phyloP scores from a whole-genome alignment of 108 stramenopile genomes.

The Nitzschia sp. region DNA sequence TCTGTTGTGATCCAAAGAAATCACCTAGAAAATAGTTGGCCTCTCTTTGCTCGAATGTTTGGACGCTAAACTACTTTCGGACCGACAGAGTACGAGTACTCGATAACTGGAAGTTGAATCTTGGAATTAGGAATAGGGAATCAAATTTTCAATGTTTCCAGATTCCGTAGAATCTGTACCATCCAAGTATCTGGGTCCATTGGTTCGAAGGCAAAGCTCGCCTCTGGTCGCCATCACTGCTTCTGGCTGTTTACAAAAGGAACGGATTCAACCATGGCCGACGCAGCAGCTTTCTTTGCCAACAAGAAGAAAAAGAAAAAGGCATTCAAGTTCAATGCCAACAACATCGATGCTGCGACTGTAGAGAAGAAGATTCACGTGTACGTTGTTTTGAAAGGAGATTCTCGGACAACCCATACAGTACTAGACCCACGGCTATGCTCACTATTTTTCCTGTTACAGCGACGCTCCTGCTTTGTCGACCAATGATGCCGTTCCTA shows the following conservation, averaged over 20 bases:
- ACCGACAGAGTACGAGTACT: too few relatives aligned
- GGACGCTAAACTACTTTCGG: too few relatives aligned
- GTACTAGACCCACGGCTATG: not conserved
- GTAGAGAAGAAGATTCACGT: conserved; percentile 60
- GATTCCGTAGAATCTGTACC: too few relatives aligned
- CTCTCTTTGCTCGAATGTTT: too few relatives aligned
- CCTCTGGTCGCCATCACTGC: too few relatives aligned
- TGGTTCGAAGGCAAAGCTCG: conserved; percentile 36
- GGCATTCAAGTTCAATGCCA: conserved; percentile 88
- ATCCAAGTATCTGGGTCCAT: conserved; percentile 45
- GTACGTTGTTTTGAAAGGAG: conserved; percentile 34
- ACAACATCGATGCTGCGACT: conserved; percentile 77
- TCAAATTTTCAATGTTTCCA: too few relatives aligned
- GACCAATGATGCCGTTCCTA: conserved; percentile 25
- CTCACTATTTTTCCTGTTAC: conserved; percentile 8
- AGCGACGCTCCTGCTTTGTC: conserved; percentile 81
- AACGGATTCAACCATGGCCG: conserved; percentile 59
- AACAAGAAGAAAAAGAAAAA: conserved; percentile 84
- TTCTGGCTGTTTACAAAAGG: not conserved
- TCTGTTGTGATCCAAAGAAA: too few relatives aligned
- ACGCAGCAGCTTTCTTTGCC: conserved; percentile 84
- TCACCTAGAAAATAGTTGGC: too few relatives aligned
- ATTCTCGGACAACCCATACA: not conserved
- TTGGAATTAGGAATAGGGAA: too few relatives aligned
- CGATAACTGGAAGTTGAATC: too few relatives aligned